These are phyloP conservation scores for Penicillium griseofulvum DNA, from an alignment of 2,329 filamentous ascomycete species.

Conservation along the genomic window DNA sequence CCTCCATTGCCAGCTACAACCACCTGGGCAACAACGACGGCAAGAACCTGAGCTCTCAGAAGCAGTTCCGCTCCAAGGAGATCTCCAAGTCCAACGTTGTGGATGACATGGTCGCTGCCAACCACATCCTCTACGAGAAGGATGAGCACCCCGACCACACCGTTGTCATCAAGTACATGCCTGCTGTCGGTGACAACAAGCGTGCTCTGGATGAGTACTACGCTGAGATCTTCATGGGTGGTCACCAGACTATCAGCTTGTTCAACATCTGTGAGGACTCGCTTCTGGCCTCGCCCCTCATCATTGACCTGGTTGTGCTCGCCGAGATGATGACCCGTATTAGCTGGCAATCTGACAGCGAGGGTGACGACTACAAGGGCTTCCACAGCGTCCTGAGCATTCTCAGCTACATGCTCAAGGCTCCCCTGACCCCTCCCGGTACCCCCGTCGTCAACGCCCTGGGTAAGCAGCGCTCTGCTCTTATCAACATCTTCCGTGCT, in stretches of 20 bases:
- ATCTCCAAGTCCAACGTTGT: constrained; percentile 99
- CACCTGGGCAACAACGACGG: constrained; percentile 99
- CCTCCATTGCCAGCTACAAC: constrained; percentile 98
- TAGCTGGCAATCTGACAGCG: constrained; percentile 72
- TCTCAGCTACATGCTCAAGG: constrained; percentile 98
- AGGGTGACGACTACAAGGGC: constrained; percentile 71
- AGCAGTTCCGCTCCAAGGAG: constrained; percentile 99
- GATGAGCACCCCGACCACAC: constrained; percentile 97
- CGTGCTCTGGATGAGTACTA: constrained; percentile 98
- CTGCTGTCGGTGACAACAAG: constrained; percentile 97
- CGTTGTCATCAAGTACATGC: constrained; percentile 99
- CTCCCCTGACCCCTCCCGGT: constrained; percentile 87
- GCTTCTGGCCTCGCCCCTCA: constrained; percentile 88
- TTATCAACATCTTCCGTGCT: constrained; percentile 98
- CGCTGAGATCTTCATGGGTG: constrained; percentile 97
- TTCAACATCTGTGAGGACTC: constrained; percentile 99
- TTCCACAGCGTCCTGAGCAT: constrained; percentile 98
- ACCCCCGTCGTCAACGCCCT: constrained; percentile 94
- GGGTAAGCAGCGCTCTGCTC: constrained; percentile 88
- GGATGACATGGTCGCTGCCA: constrained; percentile 98
- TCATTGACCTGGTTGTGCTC: constrained; percentile 91
- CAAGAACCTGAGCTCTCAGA: constrained; percentile 96
- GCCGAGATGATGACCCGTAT: constrained; percentile 99
- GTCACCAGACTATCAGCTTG: constrained; percentile 95
- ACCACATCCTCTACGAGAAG: constrained; percentile 82